Percentiles rank a stretch among this genome's conserved stretches.
Conservation (phyloP, 306 rosid species). For the apple (Malus domestica) region ASM211411v1 NC_041803.1:1460501-1461000, state of each 20-base stretch:
- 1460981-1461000: constrained; percentile 87
- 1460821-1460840: not conserved
- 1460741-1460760: too few relatives aligned
- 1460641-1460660: not conserved
- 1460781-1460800: not conserved
- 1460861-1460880: not conserved
- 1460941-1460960: constrained; percentile 87
- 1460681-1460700: too few relatives aligned
- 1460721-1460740: too few relatives aligned
- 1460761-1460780: not conserved
- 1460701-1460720: too few relatives aligned
- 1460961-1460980: constrained; percentile 96
- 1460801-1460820: not conserved
- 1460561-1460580: not conserved
- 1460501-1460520: not conserved
- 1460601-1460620: not conserved
- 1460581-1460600: not conserved
- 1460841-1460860: not conserved
- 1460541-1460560: not conserved
- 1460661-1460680: too few relatives aligned
- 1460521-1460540: not conserved
- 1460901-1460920: not conserved
- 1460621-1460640: not conserved
- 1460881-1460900: not conserved
- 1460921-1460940: constrained; percentile 80